Base-by-base conservation (phyloP, 352 stramenopile species). In the Phytophthora foliorum region DNA sequence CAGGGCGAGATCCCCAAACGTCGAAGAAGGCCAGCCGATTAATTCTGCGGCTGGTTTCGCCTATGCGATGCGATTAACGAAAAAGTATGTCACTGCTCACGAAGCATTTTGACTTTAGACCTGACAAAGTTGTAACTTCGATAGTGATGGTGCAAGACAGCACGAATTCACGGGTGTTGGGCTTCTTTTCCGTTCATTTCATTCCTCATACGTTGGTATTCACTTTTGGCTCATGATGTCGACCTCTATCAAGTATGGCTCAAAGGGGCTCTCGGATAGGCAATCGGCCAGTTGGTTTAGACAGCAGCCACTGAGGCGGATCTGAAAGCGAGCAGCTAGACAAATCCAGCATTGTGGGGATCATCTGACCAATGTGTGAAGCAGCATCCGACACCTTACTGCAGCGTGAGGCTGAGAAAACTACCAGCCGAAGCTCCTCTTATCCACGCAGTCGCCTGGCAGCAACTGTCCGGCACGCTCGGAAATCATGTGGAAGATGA, bases 391-490 rank as follows among this genome's bases (percentile, higher is more conserved):
- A 36, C 45, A 36, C 27, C 27, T 19, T 29, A 32, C 45, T 38
- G 32, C 41, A 13, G 31, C 42, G 4, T 53, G 27, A 7, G 24
- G 3, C 13, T 51, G 27, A 17, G 25, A 38, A 21, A 51, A 51
- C 24, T 21, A 50, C n/a, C 38, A 22, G 25, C 17, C 27, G n/a
- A 52, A 42, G n/a, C 17, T 51, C 27, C 24, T 42, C 41, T 54
- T 54, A 45, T 63, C 55, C 55, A 54, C 31, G 31, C 29, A 16
- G 29, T 46, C 24, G 55, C 27, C 38, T 29, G 8, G 9, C 24
- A 61, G 41, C 56, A 63, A 63, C 56, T 63, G 42, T 63, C 56
- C 56, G 56, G 19, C 44, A 49, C 56, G 29, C 24, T 38, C 34
- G n/a, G 39, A 62, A 53, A 62, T 31, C 56, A 55, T 55, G 56